Evolutionary conservation across 2,329 filamentous ascomycete species (phyloP).

Genomic region (Ceratocystis alfenasii): DNA sequence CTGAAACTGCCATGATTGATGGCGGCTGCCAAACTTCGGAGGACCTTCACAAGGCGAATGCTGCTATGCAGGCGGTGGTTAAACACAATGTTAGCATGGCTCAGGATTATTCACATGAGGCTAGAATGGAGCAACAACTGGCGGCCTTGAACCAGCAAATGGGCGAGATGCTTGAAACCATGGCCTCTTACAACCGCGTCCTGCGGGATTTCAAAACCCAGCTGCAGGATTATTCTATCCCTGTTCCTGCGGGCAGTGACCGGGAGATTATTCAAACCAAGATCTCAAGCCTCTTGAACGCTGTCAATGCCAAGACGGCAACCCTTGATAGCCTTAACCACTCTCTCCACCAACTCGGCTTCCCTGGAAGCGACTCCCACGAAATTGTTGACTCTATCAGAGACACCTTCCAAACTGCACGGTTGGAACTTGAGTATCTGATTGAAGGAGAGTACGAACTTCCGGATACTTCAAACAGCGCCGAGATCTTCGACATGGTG

Average conservation of each 20-base stretch:
- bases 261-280: slow-evolving; percentile 32
- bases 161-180: slow-evolving; percentile 35
- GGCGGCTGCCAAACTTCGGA: slow-evolving; percentile 7
- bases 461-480: slow-evolving; percentile 41
- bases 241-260: slow-evolving; percentile 8
- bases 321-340: slow-evolving; percentile 36
- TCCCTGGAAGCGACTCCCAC: slow-evolving; percentile 36
- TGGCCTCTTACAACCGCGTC: slow-evolving; percentile 28
- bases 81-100: background rate
- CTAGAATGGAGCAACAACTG: slow-evolving; percentile 37
- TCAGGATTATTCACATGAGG: slow-evolving; percentile 5
- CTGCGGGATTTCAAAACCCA: slow-evolving; percentile 28
- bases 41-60: slow-evolving; percentile 10
- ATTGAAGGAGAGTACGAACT: slow-evolving; percentile 46
- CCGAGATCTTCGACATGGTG: slow-evolving; percentile 44
- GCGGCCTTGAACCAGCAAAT: slow-evolving; percentile 39
- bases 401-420: slow-evolving; percentile 42
- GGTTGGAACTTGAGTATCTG: slow-evolving; percentile 51
- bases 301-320: slow-evolving; percentile 38
- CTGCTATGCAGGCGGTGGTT: slow-evolving; percentile 10
- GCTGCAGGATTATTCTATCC: slow-evolving; percentile 26
- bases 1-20: background rate
- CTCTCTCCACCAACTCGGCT: slow-evolving; percentile 40
- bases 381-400: slow-evolving; percentile 40
- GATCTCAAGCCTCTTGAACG: slow-evolving; percentile 35